phyloP scores from a whole-genome alignment of 164 flowering plant species.

The Cinnamomum chago region DNA sequence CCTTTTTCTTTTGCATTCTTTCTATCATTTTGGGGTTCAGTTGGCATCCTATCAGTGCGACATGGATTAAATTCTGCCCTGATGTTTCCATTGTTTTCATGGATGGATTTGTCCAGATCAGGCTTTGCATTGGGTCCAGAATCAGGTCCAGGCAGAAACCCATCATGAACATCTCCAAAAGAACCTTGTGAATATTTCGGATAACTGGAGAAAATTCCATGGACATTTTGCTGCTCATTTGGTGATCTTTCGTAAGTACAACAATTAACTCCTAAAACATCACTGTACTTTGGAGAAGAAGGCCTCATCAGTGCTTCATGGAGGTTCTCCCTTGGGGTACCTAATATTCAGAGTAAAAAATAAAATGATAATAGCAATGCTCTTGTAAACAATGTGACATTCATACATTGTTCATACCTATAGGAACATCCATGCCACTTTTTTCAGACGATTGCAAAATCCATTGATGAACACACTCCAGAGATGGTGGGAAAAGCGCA shows the following conservation, averaged over 20 bases:
- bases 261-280: slow-evolving; percentile 5
- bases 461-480: slow-evolving; percentile 57
- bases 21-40: slow-evolving; percentile 11
- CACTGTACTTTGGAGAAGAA: slow-evolving; percentile 16
- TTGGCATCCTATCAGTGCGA: slow-evolving; percentile 6
- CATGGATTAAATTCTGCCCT: slow-evolving; percentile 12
- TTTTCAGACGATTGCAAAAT: slow-evolving; percentile 18
- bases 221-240: slow-evolving; percentile 5
- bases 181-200: slow-evolving; percentile 21
- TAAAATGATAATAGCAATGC: slow-evolving; percentile 8
- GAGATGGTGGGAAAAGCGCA: slow-evolving; percentile 64
- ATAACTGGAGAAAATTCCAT: slow-evolving; percentile 18
- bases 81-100: slow-evolving; percentile 15
- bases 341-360: slow-evolving; percentile 21
- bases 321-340: slow-evolving; percentile 11
- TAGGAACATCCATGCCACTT: slow-evolving; percentile 10
- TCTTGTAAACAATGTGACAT: neutral
- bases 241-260: slow-evolving; percentile 1
- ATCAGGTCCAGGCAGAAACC: slow-evolving; percentile 15
- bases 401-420: slow-evolving; percentile 26
- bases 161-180: slow-evolving; percentile 12
- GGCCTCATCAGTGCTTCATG: slow-evolving; percentile 13
- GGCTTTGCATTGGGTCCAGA: slow-evolving; percentile 15
- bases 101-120: slow-evolving; percentile 14
- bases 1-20: slow-evolving; percentile 15